phyloP scores from a whole-genome alignment of 2,329 filamentous ascomycete species.

The Reticulascus tulasneorum region DNA sequence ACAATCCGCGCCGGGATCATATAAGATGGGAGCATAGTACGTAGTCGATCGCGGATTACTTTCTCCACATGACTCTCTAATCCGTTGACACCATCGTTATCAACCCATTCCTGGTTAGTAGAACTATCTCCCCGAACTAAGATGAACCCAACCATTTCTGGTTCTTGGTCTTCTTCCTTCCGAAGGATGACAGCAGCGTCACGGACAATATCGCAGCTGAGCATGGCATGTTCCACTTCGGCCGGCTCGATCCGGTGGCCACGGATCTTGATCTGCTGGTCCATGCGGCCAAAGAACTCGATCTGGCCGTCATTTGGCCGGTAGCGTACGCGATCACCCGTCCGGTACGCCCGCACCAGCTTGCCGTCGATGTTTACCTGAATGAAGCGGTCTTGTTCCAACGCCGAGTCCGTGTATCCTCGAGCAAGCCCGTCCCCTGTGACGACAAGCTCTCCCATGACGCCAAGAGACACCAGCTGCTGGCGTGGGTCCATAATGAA shows the following conservation, averaged over 20 bases:
- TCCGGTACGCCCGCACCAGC: constrained; percentile 18
- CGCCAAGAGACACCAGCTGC: constrained; percentile 18
- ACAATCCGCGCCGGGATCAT: constrained; percentile 21
- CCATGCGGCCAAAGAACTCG: constrained; percentile 23
- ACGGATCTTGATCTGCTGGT: constrained; percentile 25
- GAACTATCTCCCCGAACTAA: too few species aligned
- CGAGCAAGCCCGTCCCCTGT: constrained; percentile 21
- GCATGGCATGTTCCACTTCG: constrained; percentile 20
- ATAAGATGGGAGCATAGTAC: constrained; percentile 10
- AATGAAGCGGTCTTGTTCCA: constrained; percentile 14
- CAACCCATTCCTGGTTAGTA: too few species aligned
- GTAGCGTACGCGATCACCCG: constrained; percentile 17
- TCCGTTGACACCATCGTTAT: not conserved
- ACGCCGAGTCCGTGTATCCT: constrained; percentile 16
- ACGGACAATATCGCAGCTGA: constrained; percentile 8
- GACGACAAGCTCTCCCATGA: constrained; percentile 23
- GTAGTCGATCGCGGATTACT: not conserved
- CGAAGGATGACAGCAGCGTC: constrained; percentile 16
- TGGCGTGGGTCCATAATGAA: constrained; percentile 19
- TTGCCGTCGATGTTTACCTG: constrained; percentile 3
- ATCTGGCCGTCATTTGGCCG: constrained; percentile 15
- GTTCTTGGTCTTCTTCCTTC: not conserved
- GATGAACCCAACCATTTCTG: constrained; percentile 1
- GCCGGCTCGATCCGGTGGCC: constrained; percentile 24
- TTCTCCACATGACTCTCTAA: not conserved